Evolutionary conservation across 345 rosid species (phyloP).

Genomic region (Lepidium aucheri): DNA sequence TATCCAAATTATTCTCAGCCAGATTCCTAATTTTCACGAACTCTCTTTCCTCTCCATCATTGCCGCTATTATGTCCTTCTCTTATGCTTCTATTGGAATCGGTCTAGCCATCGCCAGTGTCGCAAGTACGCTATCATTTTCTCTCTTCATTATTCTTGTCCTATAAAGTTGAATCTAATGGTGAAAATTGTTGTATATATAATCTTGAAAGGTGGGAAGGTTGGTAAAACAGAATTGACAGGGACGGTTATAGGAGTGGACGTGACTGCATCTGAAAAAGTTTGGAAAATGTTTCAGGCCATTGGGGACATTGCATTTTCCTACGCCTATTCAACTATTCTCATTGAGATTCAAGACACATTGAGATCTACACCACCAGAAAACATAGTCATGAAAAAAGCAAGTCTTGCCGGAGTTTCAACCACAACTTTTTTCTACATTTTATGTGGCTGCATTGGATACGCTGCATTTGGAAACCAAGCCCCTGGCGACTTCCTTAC

Average conservation of each 20-base stretch:
- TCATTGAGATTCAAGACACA: conserved; percentile 78
- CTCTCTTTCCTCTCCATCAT: conserved; percentile 80
- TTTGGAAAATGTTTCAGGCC: conserved; percentile 72
- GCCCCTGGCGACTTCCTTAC: conserved; percentile 92
- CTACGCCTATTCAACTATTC: conserved; percentile 68
- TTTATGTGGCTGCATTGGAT: conserved; percentile 70
- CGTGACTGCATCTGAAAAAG: conserved; percentile 57
- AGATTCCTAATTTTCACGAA: conserved; percentile 72
- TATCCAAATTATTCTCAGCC: conserved; percentile 62
- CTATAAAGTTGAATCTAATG: not conserved
- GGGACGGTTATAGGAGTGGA: conserved; percentile 57
- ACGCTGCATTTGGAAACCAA: conserved; percentile 74
- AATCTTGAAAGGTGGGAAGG: conserved; percentile 27
- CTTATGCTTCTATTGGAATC: conserved; percentile 70
- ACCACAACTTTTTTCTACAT: conserved; percentile 68
- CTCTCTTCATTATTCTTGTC: no score
- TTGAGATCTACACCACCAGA: conserved; percentile 62
- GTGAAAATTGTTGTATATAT: not conserved
- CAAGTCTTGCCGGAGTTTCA: conserved; percentile 40
- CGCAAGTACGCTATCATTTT: conserved; percentile 11
- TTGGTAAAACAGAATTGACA: conserved; percentile 42
- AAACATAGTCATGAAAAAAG: conserved; percentile 60
- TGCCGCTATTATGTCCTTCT: conserved; percentile 84
- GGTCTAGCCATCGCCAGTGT: conserved; percentile 61
- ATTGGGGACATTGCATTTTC: conserved; percentile 84